Evolutionary conservation across 345 rosid genomes (phyloP), one percentile per base, ranked within the genome.

Genomic region (Carallia brachiata): DNA sequence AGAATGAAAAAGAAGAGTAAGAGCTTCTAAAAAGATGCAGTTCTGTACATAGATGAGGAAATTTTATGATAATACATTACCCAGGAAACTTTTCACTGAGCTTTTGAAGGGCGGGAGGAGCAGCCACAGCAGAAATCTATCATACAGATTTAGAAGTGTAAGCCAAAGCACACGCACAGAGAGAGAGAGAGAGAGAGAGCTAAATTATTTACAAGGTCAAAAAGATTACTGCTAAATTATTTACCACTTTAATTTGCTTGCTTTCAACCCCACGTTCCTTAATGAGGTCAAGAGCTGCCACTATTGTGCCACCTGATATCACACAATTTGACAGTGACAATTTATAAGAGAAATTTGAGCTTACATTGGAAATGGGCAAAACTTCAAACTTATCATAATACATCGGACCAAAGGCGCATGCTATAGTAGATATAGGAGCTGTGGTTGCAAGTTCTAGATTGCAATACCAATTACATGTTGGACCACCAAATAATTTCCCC

Each of bases 21-120:
- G 48, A 6, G 36, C 28, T 56, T 81, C 12, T 37, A 23, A 4
- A 36, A 37, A 50, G 63, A 17, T 36, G 63, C 23, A 36, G 32
- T 61, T 53, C 36, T 10, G 17, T 23, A 56, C 68, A 47, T 5
- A 9, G 23, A 36, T 18, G 5, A 10, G 17, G 69, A 58, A 55
- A 12, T 55, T 27, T 12, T 63, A 36, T 40, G 53, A 13, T 5
- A 4, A 6, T 23, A 3, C 23, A n/a, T 80, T 91, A 94, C 97
- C 98, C 96, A 1, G 97, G 95, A 73, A 83, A 94, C 65, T 91
- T 94, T 82, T 91, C 93, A 1, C 92, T 91, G 75, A 94, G 98
- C 86, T 91, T 91, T 44, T 88, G 79, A 50, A 94, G 93, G 72
- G 97, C 96, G 13, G 97, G 96, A 73, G 98, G 97, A 68, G 95